Evolutionary conservation across 345 rosid genomes (phyloP).

Genomic region (Salix exigua): DNA sequence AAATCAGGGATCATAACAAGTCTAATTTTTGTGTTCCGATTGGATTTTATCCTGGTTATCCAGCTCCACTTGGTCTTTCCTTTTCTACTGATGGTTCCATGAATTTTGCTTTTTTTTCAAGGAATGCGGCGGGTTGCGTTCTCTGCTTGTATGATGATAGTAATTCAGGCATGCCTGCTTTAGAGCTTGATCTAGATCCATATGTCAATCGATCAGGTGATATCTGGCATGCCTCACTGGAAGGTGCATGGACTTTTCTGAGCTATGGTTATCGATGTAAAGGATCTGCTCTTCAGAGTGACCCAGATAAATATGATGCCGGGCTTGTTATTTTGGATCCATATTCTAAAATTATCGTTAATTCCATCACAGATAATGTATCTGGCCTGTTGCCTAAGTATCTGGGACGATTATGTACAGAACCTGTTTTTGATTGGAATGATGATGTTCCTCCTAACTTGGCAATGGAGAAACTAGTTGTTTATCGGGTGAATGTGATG

Average conservation of each 20-base stretch:
- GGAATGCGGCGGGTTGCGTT: conserved; percentile 48
- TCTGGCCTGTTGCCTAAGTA: conserved; percentile 29
- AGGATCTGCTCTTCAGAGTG: conserved; percentile 30
- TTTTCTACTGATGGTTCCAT: conserved; percentile 53
- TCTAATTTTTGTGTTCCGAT: conserved; percentile 68
- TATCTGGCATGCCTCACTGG: conserved; percentile 76
- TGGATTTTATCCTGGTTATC: conserved; percentile 66
- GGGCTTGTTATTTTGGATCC: conserved; percentile 66
- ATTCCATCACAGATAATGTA: conserved; percentile 25
- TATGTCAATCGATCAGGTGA: conserved; percentile 81
- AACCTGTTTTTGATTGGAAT: conserved; percentile 75
- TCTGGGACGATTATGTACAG: conserved; percentile 51
- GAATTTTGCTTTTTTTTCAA: conserved; percentile 76
- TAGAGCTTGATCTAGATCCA: conserved; percentile 92
- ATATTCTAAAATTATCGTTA: conserved; percentile 52
- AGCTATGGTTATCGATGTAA: conserved; percentile 67
- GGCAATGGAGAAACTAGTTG: conserved; percentile 60
- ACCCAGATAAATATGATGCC: conserved; percentile 20
- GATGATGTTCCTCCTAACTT: conserved; percentile 56
- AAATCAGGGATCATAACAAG: conserved; percentile 59
- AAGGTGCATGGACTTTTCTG: conserved; percentile 41
- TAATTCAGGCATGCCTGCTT: conserved; percentile 52
- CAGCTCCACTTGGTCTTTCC: conserved; percentile 77
- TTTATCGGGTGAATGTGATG: conserved; percentile 69
- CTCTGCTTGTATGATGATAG: conserved; percentile 65